Conservation (phyloP, 257 asterid genomes). For the Solanum sitiens region DNA sequence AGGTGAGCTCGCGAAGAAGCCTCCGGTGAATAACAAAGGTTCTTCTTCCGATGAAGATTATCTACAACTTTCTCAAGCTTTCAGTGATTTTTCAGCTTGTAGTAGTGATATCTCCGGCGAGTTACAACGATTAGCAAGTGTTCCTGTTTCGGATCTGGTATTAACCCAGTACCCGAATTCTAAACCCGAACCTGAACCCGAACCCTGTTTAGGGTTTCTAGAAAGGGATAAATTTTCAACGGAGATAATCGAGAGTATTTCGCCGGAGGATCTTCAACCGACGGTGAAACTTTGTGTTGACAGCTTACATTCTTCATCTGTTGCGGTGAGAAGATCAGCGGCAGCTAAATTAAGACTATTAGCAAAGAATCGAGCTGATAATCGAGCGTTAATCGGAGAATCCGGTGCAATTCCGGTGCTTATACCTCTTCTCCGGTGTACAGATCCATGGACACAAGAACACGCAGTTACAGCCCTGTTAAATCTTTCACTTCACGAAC, state of each 20-base stretch:
- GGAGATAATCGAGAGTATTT: slow-evolving; percentile 73
- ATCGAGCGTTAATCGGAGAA: slow-evolving; percentile 79
- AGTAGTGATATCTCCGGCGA: slow-evolving; percentile 92
- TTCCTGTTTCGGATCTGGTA: slow-evolving; percentile 33
- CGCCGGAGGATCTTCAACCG: slow-evolving; percentile 91
- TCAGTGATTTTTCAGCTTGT: slow-evolving; percentile 79
- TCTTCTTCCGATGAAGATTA: slow-evolving; percentile 23
- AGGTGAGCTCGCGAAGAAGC: slow-evolving; percentile 48
- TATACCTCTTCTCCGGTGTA: slow-evolving; percentile 66
- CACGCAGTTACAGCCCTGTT: slow-evolving; percentile 84
- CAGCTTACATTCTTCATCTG: slow-evolving; percentile 50
- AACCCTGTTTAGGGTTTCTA: slow-evolving; percentile 73
- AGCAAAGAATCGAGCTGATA: slow-evolving; percentile 80
- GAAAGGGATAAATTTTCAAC: slow-evolving; percentile 72
- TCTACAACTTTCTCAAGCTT: slow-evolving; percentile 53
- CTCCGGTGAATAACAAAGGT: slow-evolving; percentile 5
- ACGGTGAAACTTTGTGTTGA: slow-evolving; percentile 80
- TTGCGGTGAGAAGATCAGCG: slow-evolving; percentile 69
- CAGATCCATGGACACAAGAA: slow-evolving; percentile 78
- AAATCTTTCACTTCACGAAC: slow-evolving; percentile 75
- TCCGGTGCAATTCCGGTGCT: slow-evolving; percentile 75
- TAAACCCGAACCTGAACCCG: slow-evolving; percentile 34
- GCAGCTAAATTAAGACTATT: slow-evolving; percentile 72
- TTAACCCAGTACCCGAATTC: neutral
- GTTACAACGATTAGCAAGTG: slow-evolving; percentile 63